phyloP scores from a whole-genome alignment of 2,329 filamentous ascomycete genomes.

The Seiridium cupressi region DNA sequence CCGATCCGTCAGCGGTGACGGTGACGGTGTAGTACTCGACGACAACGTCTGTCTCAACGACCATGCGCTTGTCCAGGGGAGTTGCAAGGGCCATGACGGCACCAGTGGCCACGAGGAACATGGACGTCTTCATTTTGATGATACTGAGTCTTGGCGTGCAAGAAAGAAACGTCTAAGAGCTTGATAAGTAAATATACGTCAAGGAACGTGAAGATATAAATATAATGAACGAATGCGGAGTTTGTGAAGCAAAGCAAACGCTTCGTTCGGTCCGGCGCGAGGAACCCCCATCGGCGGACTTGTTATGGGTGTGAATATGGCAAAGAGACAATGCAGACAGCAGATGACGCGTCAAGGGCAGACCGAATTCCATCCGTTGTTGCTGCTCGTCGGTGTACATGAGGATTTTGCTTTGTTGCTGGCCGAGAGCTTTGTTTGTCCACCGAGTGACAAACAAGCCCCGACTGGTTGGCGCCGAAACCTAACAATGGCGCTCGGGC shows the following conservation, averaged over 20 bases:
- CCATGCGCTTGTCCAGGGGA: slow-evolving; percentile 29
- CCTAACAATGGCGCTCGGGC: background rate
- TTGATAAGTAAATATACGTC: background rate
- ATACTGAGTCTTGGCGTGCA: background rate
- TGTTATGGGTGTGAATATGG: background rate
- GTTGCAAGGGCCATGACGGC: slow-evolving; percentile 30
- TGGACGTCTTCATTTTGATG: slow-evolving; percentile 38
- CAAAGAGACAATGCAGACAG: background rate
- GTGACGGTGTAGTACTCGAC: slow-evolving; percentile 30
- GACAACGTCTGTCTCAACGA: slow-evolving; percentile 29
- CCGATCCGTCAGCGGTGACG: slow-evolving; percentile 28
- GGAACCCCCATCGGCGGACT: background rate
- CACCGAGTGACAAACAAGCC: background rate
- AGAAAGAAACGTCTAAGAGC: slow-evolving; percentile 10
- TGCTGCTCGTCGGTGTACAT: background rate
- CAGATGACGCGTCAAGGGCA: background rate
- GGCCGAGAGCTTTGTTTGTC: background rate
- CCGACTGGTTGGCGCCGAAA: background rate
- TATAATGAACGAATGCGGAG: background rate
- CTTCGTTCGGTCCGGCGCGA: background rate
- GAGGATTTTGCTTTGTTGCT: too few species aligned
- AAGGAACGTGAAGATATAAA: background rate
- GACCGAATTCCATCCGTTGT: background rate
- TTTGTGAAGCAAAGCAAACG: background rate
- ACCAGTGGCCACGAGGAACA: slow-evolving; percentile 29